Percentiles rank a stretch among this genome's conserved stretches.
These are phyloP conservation scores for Eucalyptus sp. DNA, from an alignment of 345 rosid genomes.

Conservation along the genomic window DNA sequence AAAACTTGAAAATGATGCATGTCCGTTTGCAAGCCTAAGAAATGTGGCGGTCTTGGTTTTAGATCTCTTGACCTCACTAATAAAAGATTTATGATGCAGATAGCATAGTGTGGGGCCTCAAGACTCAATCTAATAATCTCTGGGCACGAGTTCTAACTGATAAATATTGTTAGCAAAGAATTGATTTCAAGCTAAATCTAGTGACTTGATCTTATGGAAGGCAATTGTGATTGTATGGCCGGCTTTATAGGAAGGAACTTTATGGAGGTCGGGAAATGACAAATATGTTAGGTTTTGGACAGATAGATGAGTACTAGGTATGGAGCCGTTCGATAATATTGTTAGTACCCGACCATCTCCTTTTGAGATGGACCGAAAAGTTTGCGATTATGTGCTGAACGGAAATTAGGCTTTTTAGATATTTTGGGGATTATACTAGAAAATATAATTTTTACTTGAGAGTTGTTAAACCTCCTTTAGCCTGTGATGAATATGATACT, in stretches of 20 bases:
- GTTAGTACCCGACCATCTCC: background rate
- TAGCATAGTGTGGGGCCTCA: background rate
- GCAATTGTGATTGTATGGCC: background rate
- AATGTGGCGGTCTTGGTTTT: background rate
- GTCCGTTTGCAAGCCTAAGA: background rate
- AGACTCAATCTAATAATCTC: background rate
- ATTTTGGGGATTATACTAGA: no score
- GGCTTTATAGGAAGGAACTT: background rate
- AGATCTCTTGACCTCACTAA: background rate
- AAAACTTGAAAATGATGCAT: background rate
- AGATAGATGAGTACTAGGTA: background rate
- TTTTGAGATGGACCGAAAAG: background rate
- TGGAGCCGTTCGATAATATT: background rate
- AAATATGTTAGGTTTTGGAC: background rate
- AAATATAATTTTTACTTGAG: no score
- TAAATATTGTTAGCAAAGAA: background rate
- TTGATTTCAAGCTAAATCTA: background rate
- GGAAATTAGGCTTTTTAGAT: no score
- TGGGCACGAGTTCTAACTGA: background rate
- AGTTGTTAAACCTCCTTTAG: no score
- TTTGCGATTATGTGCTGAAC: background rate
- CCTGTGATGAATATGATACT: no score
- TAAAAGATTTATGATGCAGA: background rate
- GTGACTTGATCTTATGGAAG: background rate
- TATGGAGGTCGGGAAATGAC: background rate